phyloP scores from a whole-genome alignment of 352 stramenopile species.

The Globisporangium camurandrum region DNA sequence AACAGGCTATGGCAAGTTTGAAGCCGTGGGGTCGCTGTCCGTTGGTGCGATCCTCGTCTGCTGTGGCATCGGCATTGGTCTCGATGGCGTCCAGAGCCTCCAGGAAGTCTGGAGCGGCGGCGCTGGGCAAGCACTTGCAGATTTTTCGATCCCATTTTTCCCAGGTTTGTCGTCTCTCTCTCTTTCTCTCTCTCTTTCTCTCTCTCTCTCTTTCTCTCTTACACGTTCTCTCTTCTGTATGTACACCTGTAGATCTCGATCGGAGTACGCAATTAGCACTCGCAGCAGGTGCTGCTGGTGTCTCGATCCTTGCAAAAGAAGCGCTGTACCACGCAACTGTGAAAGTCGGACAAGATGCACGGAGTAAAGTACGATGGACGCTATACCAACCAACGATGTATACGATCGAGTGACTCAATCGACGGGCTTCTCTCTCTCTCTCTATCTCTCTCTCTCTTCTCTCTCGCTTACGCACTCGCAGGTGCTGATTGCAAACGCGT shows the following conservation, averaged over 20 bases:
- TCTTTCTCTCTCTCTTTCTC: not conserved
- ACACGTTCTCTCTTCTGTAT: not conserved
- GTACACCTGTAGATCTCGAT: conserved; percentile 28
- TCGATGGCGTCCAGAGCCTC: conserved; percentile 62
- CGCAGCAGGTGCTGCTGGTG: conserved; percentile 73
- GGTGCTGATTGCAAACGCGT: conserved; percentile 96
- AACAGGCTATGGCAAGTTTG: conserved; percentile 83
- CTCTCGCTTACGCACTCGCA: too few species aligned
- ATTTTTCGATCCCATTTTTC: conserved; percentile 40
- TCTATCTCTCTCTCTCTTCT: too few species aligned
- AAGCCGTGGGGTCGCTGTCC: conserved; percentile 81
- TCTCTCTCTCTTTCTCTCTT: not conserved
- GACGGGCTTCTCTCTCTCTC: too few species aligned
- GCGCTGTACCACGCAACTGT: conserved; percentile 91
- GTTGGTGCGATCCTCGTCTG: conserved; percentile 80
- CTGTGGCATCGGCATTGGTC: conserved; percentile 60
- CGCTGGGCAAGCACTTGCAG: conserved; percentile 15
- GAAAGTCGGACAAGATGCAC: conserved; percentile 85
- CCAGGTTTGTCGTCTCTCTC: conserved; percentile 17
- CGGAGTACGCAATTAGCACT: conserved; percentile 52
- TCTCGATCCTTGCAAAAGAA: conserved; percentile 93
- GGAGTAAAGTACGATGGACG: conserved; percentile 62
- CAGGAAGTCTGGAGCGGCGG: conserved; percentile 55
- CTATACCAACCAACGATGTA: too few species aligned
- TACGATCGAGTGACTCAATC: not conserved